A percentile compares a stretch with the other conserved stretches of the same genome.
phyloP scores from a whole-genome alignment of 1,284 basidiomycete genomes.

The Boletellus sp. region DNA sequence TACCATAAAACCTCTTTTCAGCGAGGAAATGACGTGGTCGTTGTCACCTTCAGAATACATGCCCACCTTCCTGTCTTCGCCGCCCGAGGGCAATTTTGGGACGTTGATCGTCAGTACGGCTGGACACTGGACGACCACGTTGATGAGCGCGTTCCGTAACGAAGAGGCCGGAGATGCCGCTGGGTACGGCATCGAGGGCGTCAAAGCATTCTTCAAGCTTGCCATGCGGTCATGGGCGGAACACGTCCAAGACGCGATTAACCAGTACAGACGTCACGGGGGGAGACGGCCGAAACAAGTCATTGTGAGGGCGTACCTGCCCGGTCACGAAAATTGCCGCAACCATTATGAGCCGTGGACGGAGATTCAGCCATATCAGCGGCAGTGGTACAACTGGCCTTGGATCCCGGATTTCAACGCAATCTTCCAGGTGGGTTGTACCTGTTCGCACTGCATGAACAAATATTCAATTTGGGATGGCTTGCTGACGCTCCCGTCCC shows the following conservation, averaged over 20 bases:
- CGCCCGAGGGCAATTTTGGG: slow-evolving; percentile 49
- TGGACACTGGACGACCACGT: slow-evolving; percentile 62
- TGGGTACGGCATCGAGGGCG: slow-evolving; percentile 47
- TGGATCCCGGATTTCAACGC: slow-evolving; percentile 54
- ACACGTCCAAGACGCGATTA: slow-evolving; percentile 41
- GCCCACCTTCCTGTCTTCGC: slow-evolving; percentile 43
- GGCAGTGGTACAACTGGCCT: slow-evolving; percentile 61
- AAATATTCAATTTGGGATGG: not conserved
- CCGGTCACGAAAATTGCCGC: slow-evolving; percentile 64
- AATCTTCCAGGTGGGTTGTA: slow-evolving; percentile 46
- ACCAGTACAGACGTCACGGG: slow-evolving; percentile 24
- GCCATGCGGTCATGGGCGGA: slow-evolving; percentile 53
- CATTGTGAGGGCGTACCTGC: slow-evolving; percentile 56
- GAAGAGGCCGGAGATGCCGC: slow-evolving; percentile 32
- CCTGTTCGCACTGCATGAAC: not conserved
- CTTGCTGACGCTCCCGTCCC: slow-evolving; percentile 4
- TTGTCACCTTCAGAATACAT: slow-evolving; percentile 51
- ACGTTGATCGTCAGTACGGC: slow-evolving; percentile 59
- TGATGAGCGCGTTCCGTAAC: slow-evolving; percentile 48
- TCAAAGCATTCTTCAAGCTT: slow-evolving; percentile 51
- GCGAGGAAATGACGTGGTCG: slow-evolving; percentile 52
- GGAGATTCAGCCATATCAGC: slow-evolving; percentile 39
- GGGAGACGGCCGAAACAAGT: slow-evolving; percentile 42
- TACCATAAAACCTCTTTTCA: slow-evolving; percentile 43
- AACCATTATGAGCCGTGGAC: slow-evolving; percentile 41